A percentile compares a stretch with the other conserved stretches of the same genome.
These are phyloP conservation scores for Colletotrichum scovillei DNA, from an alignment of 2,329 filamentous ascomycete genomes.

Conservation along the genomic window DNA sequence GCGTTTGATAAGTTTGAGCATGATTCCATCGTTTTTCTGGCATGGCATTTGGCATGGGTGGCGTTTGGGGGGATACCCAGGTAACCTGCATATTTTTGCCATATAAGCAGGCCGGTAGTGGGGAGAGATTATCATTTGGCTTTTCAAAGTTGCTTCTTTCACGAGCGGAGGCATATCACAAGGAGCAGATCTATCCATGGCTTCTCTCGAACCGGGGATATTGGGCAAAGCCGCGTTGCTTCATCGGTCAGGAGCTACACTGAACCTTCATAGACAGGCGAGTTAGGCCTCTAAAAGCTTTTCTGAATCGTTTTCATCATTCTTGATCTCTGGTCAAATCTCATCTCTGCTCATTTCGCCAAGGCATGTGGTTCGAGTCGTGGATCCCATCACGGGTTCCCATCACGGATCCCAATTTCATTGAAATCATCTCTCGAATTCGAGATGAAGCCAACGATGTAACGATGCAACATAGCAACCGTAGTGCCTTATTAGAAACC, in stretches of 20 bases:
- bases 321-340: not conserved
- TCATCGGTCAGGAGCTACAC: not conserved
- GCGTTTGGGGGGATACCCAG: constrained; percentile 33
- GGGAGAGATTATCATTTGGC: not conserved
- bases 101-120: not conserved
- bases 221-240: not conserved
- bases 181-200: not conserved
- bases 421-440: not conserved
- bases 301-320: not conserved
- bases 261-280: not conserved
- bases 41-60: constrained; percentile 25
- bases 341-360: not conserved
- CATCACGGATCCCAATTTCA: not conserved
- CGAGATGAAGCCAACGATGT: not conserved
- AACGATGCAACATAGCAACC: not conserved
- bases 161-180: not conserved
- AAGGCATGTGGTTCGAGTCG: not conserved
- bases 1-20: not conserved
- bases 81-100: constrained; percentile 25
- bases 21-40: constrained; percentile 5
- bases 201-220: not conserved
- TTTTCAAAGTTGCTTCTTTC: not conserved
- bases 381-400: not conserved
- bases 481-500: not conserved
- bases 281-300: not conserved